Evolutionary conservation across 768 basidiomycete genomes (phyloP), one percentile per base, ranked within the genome.

Genomic region (Nevesoporus exiguus): DNA sequence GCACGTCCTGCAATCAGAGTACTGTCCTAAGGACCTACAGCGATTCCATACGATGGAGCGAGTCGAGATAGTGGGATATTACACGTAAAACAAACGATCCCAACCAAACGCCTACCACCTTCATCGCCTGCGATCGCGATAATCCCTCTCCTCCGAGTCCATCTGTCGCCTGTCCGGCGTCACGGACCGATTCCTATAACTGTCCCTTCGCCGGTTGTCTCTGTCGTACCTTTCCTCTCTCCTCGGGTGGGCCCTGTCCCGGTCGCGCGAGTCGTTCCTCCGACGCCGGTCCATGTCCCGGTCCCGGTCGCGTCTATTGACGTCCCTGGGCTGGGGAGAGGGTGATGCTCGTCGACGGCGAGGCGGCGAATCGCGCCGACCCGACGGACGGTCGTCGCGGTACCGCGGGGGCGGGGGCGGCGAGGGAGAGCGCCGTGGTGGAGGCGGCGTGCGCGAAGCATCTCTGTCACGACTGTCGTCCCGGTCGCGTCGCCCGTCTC

Each of bases 361-460:
- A 24, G 67, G 63, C 17, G 68, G 60, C 8, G 71, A 63, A 42
- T 65, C 62, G 11, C 59, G 60, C 58, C 63, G 51, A 57, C 67
- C 43, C 30, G 49, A 58, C n/a, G 40, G 19, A 11, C 58, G 62
- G 17, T 69, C 59, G 1, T 64, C 66, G 6, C 59, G 62, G 17
- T 68, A 59, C 47, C 70, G 66, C 14, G 60, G 15, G 34, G 61
- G n/a, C n/a, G 33, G 61, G 1, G 61, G 61, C 2, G 71, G 66
- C 10, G 72, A 61, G 10, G 66, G 62, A 42, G 66, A 54, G 51
- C 53, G 66, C 15, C 49, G 69, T 5, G 66, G 67, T 11, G 70
- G 72, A 6, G 73, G 68, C 5, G 71, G 74, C 8, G 71, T 66
- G 22, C 65, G 72, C 10, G 75, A 74, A 27, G 61, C 61, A 21